Evolutionary conservation across 1,284 basidiomycete genomes (phyloP).

Genomic region (Moesziomyces sp.): DNA sequence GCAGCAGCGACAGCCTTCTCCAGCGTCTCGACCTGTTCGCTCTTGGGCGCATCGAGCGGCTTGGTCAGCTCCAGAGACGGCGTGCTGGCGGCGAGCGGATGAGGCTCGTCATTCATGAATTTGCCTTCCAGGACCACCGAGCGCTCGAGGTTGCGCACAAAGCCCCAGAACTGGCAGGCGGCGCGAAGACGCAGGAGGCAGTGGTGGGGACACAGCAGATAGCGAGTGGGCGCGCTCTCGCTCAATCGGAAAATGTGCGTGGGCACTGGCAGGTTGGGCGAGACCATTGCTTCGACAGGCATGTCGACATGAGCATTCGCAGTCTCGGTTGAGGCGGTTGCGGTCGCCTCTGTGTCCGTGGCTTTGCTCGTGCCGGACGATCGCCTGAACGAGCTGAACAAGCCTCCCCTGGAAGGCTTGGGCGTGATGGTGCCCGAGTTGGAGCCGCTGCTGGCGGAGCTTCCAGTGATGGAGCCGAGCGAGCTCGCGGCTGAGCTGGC

Average conservation of each 20-base stretch:
- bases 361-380: constrained; percentile 21
- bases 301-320: constrained; percentile 4
- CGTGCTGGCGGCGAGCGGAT: constrained; percentile 10
- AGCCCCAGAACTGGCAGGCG: constrained; percentile 65
- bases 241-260: constrained; percentile 66
- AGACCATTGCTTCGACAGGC: constrained; percentile 2
- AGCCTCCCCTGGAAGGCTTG: constrained; percentile 38
- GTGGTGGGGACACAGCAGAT: constrained; percentile 64
- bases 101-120: constrained; percentile 47
- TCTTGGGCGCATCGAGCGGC: constrained; percentile 14
- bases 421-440: constrained; percentile 35
- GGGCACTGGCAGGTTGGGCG: constrained; percentile 50
- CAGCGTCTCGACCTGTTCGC: constrained; percentile 26
- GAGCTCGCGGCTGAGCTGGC: constrained; percentile 48
- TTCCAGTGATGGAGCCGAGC: constrained; percentile 42
- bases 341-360: constrained; percentile 7
- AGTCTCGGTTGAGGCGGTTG: constrained; percentile 1
- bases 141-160: constrained; percentile 62
- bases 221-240: constrained; percentile 55
- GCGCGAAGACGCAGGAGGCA: constrained; percentile 61
- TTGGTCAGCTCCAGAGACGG: constrained; percentile 20
- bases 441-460: constrained; percentile 17
- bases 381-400: constrained; percentile 52
- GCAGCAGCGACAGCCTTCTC: constrained; percentile 39
- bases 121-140: constrained; percentile 65